Evolutionary conservation across 768 basidiomycete species (phyloP), one percentile per base, ranked within the genome.

Genomic region (Xerocomellus dryophilus): DNA sequence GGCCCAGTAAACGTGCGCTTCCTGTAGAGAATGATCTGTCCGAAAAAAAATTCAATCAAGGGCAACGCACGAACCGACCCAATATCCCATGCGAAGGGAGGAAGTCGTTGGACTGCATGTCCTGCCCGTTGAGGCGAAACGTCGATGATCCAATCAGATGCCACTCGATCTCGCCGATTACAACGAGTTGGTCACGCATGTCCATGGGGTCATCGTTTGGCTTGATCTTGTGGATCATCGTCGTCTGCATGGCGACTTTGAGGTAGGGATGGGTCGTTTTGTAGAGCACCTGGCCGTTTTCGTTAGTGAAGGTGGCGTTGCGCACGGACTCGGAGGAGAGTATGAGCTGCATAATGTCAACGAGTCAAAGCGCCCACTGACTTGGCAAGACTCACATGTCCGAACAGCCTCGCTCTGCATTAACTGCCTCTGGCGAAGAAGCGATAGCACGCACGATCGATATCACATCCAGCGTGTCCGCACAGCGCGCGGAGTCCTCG

Each of bases 341-440:
- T 1, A 35, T 50, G 50, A 70, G 57, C 10, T 29, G 58, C 61
- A 70, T 70, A 1, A 21, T 34, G 35, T 10, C 10, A 31, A 29
- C 5, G 32, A 12, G 12, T 32, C 3, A 14, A 32, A 9, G 14
- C 12, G 5, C 5, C 12, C 23, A n/a, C 25, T 35, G 46, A n/a
- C 27, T 40, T 40, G 39, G 10, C 39, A 7, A 18, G 38, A 32
- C 20, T n/a, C 18, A 14, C 10, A 65, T 66, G 64, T 54, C 57
- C 21, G 52, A 50, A 6, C 53, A 39, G 10, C 40, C 46, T 32
- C 52, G 48, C 20, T 47, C 65, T 23, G 39, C 78, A 5, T 86
- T 88, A 54, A 76, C 82, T 10, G 67, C 81, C 0, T 78, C 83
- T 1, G 85, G 79, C 7, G 79, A 85, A 60, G 88, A 88, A 29